A percentile compares a stretch with the other conserved stretches of the same genome.
Conservation (phyloP, 2,329 filamentous ascomycete species). For the Neopestalotiopsis clavispora region DNA sequence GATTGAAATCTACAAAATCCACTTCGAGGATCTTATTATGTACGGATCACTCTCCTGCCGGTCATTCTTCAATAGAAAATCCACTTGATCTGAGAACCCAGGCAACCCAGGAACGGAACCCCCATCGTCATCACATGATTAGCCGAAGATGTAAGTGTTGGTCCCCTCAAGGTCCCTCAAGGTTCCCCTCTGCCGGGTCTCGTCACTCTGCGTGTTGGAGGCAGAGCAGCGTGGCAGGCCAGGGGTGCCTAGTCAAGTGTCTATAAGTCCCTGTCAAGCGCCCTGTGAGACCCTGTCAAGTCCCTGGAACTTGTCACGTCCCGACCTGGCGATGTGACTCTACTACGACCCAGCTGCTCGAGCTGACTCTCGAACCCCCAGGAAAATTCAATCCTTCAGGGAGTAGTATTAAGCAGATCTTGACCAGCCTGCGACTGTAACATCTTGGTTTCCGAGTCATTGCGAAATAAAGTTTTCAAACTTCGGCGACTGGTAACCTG, state of each 20-base stretch:
- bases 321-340: background rate
- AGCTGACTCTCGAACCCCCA: background rate
- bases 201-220: background rate
- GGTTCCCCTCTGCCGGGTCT: background rate
- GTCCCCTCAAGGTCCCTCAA: too few relatives aligned
- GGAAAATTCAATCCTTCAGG: background rate
- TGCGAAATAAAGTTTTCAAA: background rate
- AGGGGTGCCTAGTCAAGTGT: background rate
- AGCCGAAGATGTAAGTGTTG: background rate
- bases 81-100: background rate
- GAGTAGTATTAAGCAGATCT: background rate
- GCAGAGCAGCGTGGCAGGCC: background rate
- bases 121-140: background rate
- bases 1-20: too few relatives aligned
- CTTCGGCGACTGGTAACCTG: background rate
- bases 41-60: background rate
- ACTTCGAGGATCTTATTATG: background rate
- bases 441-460: background rate
- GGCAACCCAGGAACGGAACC: background rate
- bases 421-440: background rate
- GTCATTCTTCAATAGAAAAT: background rate
- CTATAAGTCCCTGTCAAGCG: too few relatives aligned
- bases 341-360: background rate
- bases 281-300: too few relatives aligned
- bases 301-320: background rate